phyloP scores from a whole-genome alignment of 129 eudicot genomes.

The Erigeron canadensis region DNA sequence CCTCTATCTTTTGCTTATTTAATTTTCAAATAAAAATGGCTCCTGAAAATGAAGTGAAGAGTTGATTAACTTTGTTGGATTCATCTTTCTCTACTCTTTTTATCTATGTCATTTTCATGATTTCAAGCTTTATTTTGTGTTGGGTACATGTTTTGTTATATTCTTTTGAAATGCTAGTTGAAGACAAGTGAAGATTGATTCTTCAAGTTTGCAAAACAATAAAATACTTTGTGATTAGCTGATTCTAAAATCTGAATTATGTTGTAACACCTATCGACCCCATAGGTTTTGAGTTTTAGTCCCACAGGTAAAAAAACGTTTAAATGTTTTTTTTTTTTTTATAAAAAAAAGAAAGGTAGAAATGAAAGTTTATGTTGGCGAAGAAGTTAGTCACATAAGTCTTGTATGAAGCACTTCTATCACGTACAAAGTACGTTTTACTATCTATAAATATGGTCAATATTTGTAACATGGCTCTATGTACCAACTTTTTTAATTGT shows the following conservation, averaged over 20 bases:
- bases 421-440: too few relatives aligned
- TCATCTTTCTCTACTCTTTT: too few relatives aligned
- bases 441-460: neutral
- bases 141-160: too few relatives aligned
- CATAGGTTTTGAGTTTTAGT: too few relatives aligned
- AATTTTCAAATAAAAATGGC: neutral
- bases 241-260: neutral
- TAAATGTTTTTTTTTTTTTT: too few relatives aligned
- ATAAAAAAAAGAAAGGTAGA: too few relatives aligned
- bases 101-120: too few relatives aligned
- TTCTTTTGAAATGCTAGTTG: neutral
- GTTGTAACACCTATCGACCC: neutral
- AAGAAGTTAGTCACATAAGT: neutral
- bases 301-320: too few relatives aligned
- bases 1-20: neutral
- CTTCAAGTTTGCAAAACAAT: neutral
- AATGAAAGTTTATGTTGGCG: too few relatives aligned
- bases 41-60: too few relatives aligned
- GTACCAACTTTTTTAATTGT: neutral
- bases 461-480: slow-evolving; percentile 15
- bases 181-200: neutral
- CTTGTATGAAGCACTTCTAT: neutral
- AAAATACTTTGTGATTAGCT: neutral
- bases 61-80: too few relatives aligned
- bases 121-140: too few relatives aligned